Evolutionary conservation across 768 basidiomycete genomes (phyloP).

Genomic region (Termitomyces sp.): DNA sequence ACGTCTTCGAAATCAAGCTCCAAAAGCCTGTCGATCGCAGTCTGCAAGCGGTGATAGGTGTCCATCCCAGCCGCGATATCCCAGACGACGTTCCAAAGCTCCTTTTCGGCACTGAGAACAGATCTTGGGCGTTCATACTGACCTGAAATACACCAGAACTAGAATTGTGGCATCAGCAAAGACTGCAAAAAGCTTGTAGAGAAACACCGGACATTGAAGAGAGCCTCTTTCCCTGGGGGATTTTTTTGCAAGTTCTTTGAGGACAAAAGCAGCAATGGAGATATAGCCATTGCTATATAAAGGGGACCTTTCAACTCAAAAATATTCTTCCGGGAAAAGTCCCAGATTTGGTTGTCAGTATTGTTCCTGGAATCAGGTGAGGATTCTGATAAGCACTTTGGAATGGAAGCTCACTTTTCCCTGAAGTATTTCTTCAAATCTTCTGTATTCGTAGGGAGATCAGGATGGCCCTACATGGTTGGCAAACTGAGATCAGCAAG

Average conservation of each 20-base stretch:
- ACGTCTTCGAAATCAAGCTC: background rate
- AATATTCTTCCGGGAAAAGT: background rate
- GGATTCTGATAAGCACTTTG: background rate
- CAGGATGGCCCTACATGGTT: background rate
- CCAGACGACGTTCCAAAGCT: background rate
- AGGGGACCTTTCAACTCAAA: background rate
- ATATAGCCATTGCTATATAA: background rate
- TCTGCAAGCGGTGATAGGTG: background rate
- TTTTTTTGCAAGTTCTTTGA: background rate
- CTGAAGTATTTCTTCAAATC: background rate
- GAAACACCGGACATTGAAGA: background rate
- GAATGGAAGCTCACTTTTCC: background rate
- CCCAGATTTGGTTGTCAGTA: background rate
- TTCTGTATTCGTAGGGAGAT: background rate
- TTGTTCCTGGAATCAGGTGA: background rate
- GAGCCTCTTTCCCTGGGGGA: background rate
- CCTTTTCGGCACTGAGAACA: background rate
- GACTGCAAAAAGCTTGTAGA: no score
- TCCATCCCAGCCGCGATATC: background rate
- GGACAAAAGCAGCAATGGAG: background rate
- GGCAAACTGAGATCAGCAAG: background rate
- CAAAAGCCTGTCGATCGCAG: background rate
- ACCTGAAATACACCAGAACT: background rate
- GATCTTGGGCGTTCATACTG: background rate
- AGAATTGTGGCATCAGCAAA: background rate